Evolutionary conservation across 805 yeast species (phyloP).

Genomic region (Schizosaccharomyces cryophilus): DNA sequence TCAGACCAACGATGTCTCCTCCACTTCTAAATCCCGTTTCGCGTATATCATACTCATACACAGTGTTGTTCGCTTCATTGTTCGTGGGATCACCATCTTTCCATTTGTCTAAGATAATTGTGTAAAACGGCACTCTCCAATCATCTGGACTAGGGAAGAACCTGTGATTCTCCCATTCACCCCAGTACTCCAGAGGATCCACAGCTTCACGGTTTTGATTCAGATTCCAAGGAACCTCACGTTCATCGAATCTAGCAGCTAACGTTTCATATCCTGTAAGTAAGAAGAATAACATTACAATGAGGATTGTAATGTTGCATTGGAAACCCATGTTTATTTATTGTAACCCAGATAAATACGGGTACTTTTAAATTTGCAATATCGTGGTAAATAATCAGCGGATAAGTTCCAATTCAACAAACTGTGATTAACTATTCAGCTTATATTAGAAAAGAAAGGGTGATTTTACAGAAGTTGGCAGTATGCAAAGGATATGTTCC

Average conservation of each 20-base stretch:
- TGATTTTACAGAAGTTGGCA: too few species aligned
- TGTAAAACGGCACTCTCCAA: slow-evolving; percentile 1
- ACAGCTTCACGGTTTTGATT: not conserved
- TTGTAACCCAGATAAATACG: too few species aligned
- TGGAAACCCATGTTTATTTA: too few species aligned
- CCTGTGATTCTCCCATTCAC: slow-evolving; percentile 2
- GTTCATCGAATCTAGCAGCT: not conserved
- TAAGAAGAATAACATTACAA: too few species aligned
- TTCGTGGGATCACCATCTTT: slow-evolving; percentile 2
- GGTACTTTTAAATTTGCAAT: too few species aligned
- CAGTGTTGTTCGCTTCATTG: not conserved
- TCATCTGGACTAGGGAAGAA: not conserved
- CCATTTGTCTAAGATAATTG: slow-evolving; percentile 1
- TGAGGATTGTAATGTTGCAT: too few species aligned
- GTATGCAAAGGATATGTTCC: too few species aligned
- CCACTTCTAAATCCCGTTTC: slow-evolving; percentile 2
- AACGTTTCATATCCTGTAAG: not conserved
- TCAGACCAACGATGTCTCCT: not conserved
- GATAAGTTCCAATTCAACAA: too few species aligned
- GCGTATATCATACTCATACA: not conserved
- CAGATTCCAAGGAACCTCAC: not conserved
- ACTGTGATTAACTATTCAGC: too few species aligned
- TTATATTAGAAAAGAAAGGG: too few species aligned
- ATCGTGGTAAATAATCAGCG: too few species aligned
- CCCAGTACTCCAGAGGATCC: not conserved